A percentile compares a stretch with the other conserved stretches of the same genome.
Conservation (phyloP, 805 yeast genomes). For the Cyberlindnera amylophila region DNA sequence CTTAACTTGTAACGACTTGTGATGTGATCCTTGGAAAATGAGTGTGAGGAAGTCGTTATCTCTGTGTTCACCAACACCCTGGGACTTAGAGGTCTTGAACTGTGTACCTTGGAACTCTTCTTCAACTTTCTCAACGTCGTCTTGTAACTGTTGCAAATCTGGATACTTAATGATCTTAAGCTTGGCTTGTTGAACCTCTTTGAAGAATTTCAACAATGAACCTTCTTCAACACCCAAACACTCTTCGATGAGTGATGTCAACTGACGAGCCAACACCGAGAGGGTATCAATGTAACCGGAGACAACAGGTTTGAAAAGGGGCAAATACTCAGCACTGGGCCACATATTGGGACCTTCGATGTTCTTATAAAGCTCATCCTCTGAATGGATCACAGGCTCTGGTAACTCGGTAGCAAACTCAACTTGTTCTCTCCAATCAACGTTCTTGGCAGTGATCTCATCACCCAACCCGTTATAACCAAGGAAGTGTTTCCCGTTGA, state of each 20-base stretch:
- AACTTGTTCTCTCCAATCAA: slow-evolving; percentile 50
- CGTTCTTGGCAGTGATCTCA: slow-evolving; percentile 41
- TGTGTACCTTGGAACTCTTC: slow-evolving; percentile 42
- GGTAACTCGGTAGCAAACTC: slow-evolving; percentile 51
- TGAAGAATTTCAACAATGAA: slow-evolving; percentile 45
- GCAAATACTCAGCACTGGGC: slow-evolving; percentile 35
- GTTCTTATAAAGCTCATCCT: slow-evolving; percentile 36
- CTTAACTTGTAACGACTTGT: slow-evolving; percentile 43
- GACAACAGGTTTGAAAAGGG: slow-evolving; percentile 32
- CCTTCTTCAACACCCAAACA: slow-evolving; percentile 46
- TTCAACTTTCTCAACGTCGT: slow-evolving; percentile 31
- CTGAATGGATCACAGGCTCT: slow-evolving; percentile 24
- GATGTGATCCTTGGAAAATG: slow-evolving; percentile 53
- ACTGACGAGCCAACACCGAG: slow-evolving; percentile 38
- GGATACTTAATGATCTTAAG: slow-evolving; percentile 43
- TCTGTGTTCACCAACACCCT: slow-evolving; percentile 46
- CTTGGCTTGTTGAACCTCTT: slow-evolving; percentile 41
- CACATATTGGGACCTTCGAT: slow-evolving; percentile 46
- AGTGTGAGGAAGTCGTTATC: slow-evolving; percentile 61
- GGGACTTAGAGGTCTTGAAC: slow-evolving; percentile 33
- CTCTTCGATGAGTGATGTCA: slow-evolving; percentile 50
- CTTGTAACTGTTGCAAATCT: slow-evolving; percentile 23
- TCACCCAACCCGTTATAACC: slow-evolving; percentile 45
- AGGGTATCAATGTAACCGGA: slow-evolving; percentile 40
- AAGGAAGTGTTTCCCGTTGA: slow-evolving; percentile 40